Base-by-base conservation (phyloP, 2,329 filamentous ascomycete genomes). In the Aschersonia sp. region DNA sequence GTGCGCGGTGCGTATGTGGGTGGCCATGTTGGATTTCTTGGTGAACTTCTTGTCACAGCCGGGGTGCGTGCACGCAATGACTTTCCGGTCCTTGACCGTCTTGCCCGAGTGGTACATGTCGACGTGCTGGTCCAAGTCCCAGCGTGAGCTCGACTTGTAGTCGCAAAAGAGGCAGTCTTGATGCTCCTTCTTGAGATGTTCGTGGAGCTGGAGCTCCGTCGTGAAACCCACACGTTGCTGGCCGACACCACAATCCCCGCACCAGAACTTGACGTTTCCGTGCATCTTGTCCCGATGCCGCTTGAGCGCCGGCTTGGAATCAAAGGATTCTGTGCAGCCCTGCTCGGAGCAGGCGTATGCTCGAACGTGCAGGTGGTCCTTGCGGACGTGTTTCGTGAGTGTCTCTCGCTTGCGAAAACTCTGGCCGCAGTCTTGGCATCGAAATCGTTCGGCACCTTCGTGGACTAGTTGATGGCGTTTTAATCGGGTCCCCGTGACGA, bases 321-420 rank as follows among this genome's bases (percentile, higher is more conserved):
- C 81, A 58, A 92, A 95, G 2, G 77, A 80, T 50, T 76, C 74
- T 1, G 67, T 64, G 57, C 90, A 95, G 43, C 56, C 60, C 12
- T 57, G 56, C 49, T 82, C 71, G 1, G 71, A 68, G 62, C 90
- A 97, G 5, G 73, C 71, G 57, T 81, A 94, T 0, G 86, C 79
- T 43, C 82, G 78, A 50, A 83, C 65, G 31, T 81, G 71, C 40
- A 90, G 67, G 62, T 97, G 90, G 10, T 81, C 82, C 8, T 78
- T 77, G 47, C 82, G 78, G 52, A 95, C 77, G 60, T 97, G 90
- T 46, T 84, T 81, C 60, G 89, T 80, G 12, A 95, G 72, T 0
- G 88, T 94, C 53, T 87, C 81, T 60, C 87, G 83, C 64, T 95
- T 95, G 51, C 90, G 78, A 62, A 95, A 97, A 22, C 78, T 79